These are phyloP conservation scores for Casuarina cunninghamiana DNA, from an alignment of 306 rosid genomes.

Conservation along the genomic window DNA sequence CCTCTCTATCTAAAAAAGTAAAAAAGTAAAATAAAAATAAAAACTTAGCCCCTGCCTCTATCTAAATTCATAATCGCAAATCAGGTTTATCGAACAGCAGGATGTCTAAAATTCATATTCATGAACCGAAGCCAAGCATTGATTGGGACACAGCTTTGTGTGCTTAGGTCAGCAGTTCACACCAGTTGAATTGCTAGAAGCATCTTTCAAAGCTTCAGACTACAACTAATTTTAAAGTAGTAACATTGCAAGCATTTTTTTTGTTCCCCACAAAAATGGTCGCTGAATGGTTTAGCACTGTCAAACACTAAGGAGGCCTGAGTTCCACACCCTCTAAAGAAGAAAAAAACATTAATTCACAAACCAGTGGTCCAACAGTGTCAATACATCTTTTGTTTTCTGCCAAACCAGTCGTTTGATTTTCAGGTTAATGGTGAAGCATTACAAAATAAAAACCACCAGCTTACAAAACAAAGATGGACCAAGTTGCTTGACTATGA, in stretches of 20 bases:
- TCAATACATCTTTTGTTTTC: not conserved
- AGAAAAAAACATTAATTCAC: not conserved
- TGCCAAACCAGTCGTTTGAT: not conserved
- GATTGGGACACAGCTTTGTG: not conserved
- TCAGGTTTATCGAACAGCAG: not conserved
- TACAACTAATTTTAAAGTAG: not conserved
- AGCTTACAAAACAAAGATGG: not conserved
- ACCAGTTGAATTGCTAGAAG: not conserved
- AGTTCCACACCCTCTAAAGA: not conserved
- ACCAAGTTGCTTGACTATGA: not conserved
- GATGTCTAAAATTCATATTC: not conserved
- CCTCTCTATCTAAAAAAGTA: not conserved
- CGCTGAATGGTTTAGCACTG: not conserved
- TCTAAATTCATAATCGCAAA: not conserved
- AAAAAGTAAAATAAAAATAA: not conserved
- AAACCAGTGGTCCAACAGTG: not conserved
- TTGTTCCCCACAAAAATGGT: not conserved
- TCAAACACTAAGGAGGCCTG: not conserved
- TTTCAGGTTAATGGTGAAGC: not conserved
- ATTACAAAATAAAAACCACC: not conserved
- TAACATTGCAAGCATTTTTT: not conserved
- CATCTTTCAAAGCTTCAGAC: not conserved
- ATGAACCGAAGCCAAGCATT: not conserved
- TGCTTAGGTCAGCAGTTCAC: not conserved
- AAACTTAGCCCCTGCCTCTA: not conserved